Evolutionary conservation across 2,329 filamentous ascomycete genomes (phyloP), one percentile per base, ranked within the genome.

Genomic region (Fusarium sp.): DNA sequence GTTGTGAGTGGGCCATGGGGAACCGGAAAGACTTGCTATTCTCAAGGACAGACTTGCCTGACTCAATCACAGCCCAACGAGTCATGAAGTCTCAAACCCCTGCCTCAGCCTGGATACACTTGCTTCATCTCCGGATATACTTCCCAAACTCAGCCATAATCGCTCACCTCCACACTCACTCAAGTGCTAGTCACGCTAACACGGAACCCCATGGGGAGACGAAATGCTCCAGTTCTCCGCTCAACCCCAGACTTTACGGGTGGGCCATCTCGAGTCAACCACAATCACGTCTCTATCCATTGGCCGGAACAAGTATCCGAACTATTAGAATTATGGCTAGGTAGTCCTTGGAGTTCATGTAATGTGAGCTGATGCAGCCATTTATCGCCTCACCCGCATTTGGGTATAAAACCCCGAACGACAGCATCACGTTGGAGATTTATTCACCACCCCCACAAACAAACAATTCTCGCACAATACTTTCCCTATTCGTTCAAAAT

Each of bases 401-500:
- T 46, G 38, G 40, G 29, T 58, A 58, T 49, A 58, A 58, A 58
- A 33, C 55, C 38, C 38, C 25, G 38, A 57, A 57, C 14, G 16
- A 23, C 14, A 16, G 38, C 18, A 33, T 34, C 29, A 33, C 27
- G 10, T 27, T 56, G 18, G 16, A 38, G 25, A 31, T 42, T 57
- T 57, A 10, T 6, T 20, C 36, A 57, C 29, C 57, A 40, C 14
- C 55, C 16, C 55, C 55, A n/a, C 54, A 44, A n/a, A 34, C 40
- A 27, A 23, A 34, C 20, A 7, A 33, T n/a, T 34, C 44, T 6
- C 29, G 25, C 29, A 10, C 10, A 46, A 16, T 33, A 58, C 38
- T 58, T 58, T 33, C 38, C 54, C 25, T 44, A 27, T 44, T 57
- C 9, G 38, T 10, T 55, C 61, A 62, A 34, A 25, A 68, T 69